Evolutionary conservation across 2,329 filamentous ascomycete species (phyloP).

Genomic region (Colletotrichum sp.): DNA sequence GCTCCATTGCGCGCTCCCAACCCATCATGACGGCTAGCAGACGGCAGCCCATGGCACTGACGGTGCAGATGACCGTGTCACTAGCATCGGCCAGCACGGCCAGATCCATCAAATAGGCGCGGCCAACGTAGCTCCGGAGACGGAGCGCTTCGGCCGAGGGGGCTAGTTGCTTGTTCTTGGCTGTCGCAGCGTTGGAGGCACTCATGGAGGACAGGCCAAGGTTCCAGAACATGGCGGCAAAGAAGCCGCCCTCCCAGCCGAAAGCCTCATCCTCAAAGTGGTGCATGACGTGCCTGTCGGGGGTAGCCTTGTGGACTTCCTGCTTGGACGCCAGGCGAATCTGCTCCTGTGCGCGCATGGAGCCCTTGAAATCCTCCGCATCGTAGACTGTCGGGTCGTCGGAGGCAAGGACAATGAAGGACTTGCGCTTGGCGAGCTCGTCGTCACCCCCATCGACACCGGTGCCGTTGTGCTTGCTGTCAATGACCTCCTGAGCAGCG

Average conservation of each 20-base stretch:
- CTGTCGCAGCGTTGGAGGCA: conserved; percentile 38
- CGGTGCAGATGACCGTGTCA: conserved; percentile 78
- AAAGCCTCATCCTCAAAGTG: conserved; percentile 77
- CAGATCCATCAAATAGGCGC: conserved; percentile 84
- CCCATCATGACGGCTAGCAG: conserved; percentile 86
- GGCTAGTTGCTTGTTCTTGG: conserved; percentile 34
- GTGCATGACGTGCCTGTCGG: conserved; percentile 57
- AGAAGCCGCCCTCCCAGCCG: conserved; percentile 91
- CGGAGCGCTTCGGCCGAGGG: conserved; percentile 62
- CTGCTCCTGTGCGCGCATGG: conserved; percentile 72
- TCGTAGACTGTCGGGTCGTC: conserved; percentile 81
- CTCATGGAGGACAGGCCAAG: conserved; percentile 60
- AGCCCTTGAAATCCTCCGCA: conserved; percentile 63
- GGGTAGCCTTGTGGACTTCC: conserved; percentile 42
- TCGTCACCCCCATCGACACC: conserved; percentile 37
- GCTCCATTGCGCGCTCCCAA: conserved; percentile 71
- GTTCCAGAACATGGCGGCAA: conserved; percentile 80
- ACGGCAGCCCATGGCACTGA: conserved; percentile 75
- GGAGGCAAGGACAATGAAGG: conserved; percentile 71
- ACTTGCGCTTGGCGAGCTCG: conserved; percentile 39
- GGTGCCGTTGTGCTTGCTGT: conserved; percentile 50
- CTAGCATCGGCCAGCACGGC: conserved; percentile 72
- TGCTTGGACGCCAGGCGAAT: conserved; percentile 77
- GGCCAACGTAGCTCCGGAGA: conserved; percentile 75
- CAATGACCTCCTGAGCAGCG: conserved; percentile 61